These are phyloP conservation scores for Pleurotus salmoneostramineus DNA, from an alignment of 768 basidiomycete genomes.

Conservation along the genomic window DNA sequence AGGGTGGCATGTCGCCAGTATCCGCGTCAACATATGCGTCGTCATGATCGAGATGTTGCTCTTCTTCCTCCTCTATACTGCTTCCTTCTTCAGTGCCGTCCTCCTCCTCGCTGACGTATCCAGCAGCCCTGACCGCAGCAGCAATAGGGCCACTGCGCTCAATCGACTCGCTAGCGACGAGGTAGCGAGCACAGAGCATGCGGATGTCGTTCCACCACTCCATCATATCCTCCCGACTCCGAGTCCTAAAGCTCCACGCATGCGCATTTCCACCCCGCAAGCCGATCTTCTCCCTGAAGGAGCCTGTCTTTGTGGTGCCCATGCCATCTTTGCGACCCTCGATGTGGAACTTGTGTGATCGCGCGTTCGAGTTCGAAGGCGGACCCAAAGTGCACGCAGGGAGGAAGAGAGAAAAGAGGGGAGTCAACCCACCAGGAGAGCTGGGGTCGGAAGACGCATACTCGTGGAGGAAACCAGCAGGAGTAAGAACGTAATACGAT, in stretches of 20 bases:
- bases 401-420: constrained; percentile 85
- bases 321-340: constrained; percentile 85
- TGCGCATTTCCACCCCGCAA: constrained; percentile 33
- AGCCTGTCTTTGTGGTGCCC: constrained; percentile 61
- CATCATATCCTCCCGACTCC: constrained; percentile 97
- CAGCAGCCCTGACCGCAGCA: constrained; percentile 85
- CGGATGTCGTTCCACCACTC: constrained; percentile 99
- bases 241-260: constrained; percentile 87
- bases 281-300: constrained; percentile 34
- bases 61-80: constrained; percentile 57
- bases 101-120: constrained; percentile 83
- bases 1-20: constrained; percentile 50
- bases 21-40: constrained; percentile 34
- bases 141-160: constrained; percentile 91
- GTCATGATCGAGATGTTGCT: constrained; percentile 45
- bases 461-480: constrained; percentile 96
- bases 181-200: constrained; percentile 90
- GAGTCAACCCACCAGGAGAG: constrained; percentile 42
- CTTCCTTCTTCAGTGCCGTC: constrained; percentile 59
- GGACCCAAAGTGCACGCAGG: constrained; percentile 96
- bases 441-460: constrained; percentile 76
- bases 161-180: constrained; percentile 92
- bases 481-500: constrained; percentile 87
- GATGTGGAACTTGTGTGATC: constrained; percentile 95
- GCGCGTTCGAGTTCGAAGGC: constrained; percentile 61